phyloP scores from a whole-genome alignment of 345 rosid species.

The Lagerstroemia speciosa region DNA sequence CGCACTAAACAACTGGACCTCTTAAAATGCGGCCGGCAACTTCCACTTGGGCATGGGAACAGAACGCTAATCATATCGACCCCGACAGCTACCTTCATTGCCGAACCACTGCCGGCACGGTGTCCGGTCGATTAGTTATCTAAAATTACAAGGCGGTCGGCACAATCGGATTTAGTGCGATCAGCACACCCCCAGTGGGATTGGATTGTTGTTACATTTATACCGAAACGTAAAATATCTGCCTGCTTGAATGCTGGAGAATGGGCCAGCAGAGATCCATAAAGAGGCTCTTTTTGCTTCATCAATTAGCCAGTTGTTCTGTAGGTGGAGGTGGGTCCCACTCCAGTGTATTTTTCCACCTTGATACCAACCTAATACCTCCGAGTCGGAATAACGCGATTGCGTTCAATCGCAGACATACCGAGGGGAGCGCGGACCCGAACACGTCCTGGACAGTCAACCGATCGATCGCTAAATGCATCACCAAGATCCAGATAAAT shows the following conservation, averaged over 20 bases:
- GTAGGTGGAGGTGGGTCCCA: background rate
- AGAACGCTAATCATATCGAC: background rate
- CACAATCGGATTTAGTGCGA: no score
- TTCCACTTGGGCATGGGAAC: background rate
- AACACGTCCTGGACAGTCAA: background rate
- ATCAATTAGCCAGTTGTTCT: background rate
- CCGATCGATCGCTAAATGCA: background rate
- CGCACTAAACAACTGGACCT: background rate
- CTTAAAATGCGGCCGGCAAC: background rate
- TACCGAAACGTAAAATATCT: background rate
- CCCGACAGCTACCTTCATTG: background rate
- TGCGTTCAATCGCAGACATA: background rate
- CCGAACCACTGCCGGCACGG: background rate
- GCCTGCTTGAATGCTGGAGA: background rate
- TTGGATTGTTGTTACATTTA: background rate
- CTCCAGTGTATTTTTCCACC: background rate
- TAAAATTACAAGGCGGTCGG: no score
- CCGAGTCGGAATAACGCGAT: background rate
- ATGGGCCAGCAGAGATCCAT: background rate
- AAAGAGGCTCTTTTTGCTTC: background rate
- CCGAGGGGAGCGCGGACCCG: background rate
- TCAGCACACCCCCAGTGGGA: no score
- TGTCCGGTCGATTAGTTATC: background rate
- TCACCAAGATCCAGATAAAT: background rate
- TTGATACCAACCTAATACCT: background rate